Percentiles rank a stretch among this genome's conserved stretches.
Conservation (phyloP, 2,329 filamentous ascomycete genomes). For the Ophiostoma triangulosporum region DNA sequence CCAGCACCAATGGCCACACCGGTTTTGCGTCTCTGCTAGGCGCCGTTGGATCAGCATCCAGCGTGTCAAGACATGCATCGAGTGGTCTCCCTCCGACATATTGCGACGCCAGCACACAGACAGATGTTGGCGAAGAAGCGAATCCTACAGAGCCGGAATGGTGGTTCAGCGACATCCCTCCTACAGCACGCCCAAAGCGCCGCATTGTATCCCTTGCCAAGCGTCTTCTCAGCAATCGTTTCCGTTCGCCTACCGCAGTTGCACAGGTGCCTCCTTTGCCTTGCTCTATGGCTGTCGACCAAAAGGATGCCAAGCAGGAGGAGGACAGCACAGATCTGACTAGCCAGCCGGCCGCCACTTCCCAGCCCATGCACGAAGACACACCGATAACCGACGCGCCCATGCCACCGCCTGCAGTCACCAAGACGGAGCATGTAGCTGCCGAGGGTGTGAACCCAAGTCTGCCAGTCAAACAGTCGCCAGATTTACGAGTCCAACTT, state of each 20-base stretch:
- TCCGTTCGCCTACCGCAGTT: constrained; percentile 27
- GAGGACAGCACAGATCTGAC: no score
- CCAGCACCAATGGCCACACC: constrained; percentile 8
- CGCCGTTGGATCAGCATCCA: constrained; percentile 19
- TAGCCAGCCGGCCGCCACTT: neutral
- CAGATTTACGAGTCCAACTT: constrained; percentile 40
- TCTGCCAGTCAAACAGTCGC: constrained; percentile 25
- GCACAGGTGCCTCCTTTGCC: neutral
- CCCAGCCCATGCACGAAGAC: neutral
- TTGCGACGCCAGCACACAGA: constrained; percentile 38
- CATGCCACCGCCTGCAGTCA: neutral
- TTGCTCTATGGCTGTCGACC: neutral
- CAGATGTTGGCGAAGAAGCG: constrained; percentile 38
- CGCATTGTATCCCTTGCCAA: constrained; percentile 40
- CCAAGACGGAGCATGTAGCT: constrained; percentile 5
- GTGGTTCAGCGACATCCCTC: constrained; percentile 32
- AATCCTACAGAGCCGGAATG: neutral
- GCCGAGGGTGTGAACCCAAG: neutral
- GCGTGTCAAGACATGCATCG: constrained; percentile 26
- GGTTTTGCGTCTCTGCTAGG: constrained; percentile 12
- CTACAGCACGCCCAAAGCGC: constrained; percentile 28
- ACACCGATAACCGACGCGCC: neutral
- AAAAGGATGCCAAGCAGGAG: neutral
- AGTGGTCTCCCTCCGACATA: constrained; percentile 29
- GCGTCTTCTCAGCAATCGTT: constrained; percentile 36